Conservation (phyloP, 495 filamentous ascomycete species). For the Aspergillus haitiensis region DNA sequence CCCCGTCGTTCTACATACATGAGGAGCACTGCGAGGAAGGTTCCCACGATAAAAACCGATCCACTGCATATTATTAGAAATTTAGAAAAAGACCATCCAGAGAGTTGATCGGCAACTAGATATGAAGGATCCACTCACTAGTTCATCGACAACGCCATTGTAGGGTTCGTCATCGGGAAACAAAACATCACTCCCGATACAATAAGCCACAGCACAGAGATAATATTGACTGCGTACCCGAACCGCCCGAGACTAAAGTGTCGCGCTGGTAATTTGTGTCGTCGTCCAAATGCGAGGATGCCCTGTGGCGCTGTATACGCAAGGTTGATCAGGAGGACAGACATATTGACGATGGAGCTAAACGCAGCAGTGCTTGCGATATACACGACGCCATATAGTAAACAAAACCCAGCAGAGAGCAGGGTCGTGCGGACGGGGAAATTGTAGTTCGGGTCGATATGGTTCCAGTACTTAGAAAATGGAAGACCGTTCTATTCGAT, state of each 20-base stretch:
- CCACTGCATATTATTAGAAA: neutral
- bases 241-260: constrained; percentile 31
- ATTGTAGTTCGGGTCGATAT: constrained; percentile 18
- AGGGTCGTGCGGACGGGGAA: constrained; percentile 29
- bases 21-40: constrained; percentile 7
- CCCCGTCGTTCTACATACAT: constrained; percentile 13
- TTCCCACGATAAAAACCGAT: neutral
- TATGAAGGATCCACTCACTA: constrained; percentile 22
- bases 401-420: constrained; percentile 28
- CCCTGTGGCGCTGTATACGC: constrained; percentile 41
- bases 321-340: constrained; percentile 41
- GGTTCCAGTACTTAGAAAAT: constrained; percentile 20
- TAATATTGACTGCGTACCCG: constrained; percentile 35
- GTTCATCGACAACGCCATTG: constrained; percentile 36
- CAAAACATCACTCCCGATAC: constrained; percentile 34
- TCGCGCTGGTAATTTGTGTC: constrained; percentile 29
- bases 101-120: neutral
- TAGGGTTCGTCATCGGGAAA: constrained; percentile 33
- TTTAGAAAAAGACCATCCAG: too few species aligned
- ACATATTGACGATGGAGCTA: constrained; percentile 40
- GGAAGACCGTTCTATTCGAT: constrained; percentile 27
- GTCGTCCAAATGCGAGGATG: constrained; percentile 30
- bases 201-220: constrained; percentile 31
- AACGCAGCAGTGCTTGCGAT: constrained; percentile 43
- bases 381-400: constrained; percentile 41